phyloP scores from a whole-genome alignment of 2,329 filamentous ascomycete genomes.

The Lomentospora prolificans region DNA sequence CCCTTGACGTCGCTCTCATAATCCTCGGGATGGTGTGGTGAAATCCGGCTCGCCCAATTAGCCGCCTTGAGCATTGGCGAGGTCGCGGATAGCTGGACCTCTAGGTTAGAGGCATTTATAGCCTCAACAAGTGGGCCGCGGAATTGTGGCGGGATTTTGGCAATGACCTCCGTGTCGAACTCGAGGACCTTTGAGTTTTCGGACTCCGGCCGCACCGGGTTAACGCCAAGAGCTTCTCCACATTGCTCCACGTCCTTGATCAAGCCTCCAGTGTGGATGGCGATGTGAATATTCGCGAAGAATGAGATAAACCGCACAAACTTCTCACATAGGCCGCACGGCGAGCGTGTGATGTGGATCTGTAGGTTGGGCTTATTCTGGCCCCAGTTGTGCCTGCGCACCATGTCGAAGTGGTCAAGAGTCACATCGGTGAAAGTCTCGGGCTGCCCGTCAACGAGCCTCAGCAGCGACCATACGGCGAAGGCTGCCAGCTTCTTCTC shows the following conservation, averaged over 20 bases:
- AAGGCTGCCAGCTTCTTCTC: conserved; percentile 30
- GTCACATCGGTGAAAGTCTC: background rate
- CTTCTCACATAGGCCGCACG: background rate
- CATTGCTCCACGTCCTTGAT: background rate
- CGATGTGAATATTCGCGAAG: background rate
- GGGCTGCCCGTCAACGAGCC: background rate
- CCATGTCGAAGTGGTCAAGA: background rate
- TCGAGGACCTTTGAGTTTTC: background rate
- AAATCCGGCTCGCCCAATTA: too few relatives aligned
- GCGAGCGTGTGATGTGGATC: background rate
- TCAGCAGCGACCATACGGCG: conserved; percentile 20
- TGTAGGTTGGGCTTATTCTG: background rate
- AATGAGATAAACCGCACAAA: background rate
- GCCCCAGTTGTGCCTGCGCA: background rate
- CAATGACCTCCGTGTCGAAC: background rate
- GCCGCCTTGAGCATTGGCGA: too few relatives aligned
- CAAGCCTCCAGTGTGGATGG: background rate
- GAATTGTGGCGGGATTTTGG: background rate
- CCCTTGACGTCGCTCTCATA: too few relatives aligned
- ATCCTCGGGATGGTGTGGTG: too few relatives aligned
- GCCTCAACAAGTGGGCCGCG: too few relatives aligned
- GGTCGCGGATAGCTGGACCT: too few relatives aligned
- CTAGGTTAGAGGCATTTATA: too few relatives aligned
- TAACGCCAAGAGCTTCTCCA: background rate
- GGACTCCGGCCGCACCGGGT: background rate